A percentile compares a stretch with the other conserved stretches of the same genome.
Evolutionary conservation across 2,329 filamentous ascomycete genomes (phyloP).

Genomic region (Samsoniella hepiali): DNA sequence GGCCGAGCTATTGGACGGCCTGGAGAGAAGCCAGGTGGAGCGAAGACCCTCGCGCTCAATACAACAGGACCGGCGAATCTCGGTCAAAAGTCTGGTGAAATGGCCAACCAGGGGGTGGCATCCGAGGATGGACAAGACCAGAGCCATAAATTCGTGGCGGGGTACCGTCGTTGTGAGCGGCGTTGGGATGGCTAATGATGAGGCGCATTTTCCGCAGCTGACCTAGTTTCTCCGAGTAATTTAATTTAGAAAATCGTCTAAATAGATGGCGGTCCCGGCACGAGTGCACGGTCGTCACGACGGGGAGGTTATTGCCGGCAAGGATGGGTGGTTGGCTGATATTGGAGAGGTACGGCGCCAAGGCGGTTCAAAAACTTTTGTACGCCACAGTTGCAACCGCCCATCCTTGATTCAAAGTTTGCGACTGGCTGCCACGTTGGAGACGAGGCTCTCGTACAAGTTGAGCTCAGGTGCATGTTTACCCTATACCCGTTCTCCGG

Average conservation of each 20-base stretch:
- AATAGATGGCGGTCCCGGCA: not conserved
- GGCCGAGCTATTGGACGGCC: slow-evolving; percentile 24
- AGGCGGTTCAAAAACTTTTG: not conserved
- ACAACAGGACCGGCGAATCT: slow-evolving; percentile 11
- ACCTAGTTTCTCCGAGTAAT: not conserved
- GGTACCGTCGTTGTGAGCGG: not conserved
- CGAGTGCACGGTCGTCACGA: not conserved
- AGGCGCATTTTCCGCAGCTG: not conserved
- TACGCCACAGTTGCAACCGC: not conserved
- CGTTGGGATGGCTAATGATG: not conserved
- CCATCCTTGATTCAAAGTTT: not conserved
- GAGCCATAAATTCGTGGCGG: not conserved
- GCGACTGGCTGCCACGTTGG: not conserved
- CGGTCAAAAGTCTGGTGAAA: slow-evolving; percentile 9
- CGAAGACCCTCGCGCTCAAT: not conserved
- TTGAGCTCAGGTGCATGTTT: not conserved
- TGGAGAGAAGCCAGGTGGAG: slow-evolving; percentile 5
- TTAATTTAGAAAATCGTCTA: not conserved
- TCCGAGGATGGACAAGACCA: not conserved
- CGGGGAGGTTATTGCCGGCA: not conserved
- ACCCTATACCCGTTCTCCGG: not conserved
- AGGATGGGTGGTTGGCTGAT: not conserved
- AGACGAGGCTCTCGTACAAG: not conserved
- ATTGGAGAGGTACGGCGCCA: not conserved
- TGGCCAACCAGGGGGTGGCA: not conserved